Conservation (phyloP, 164 flowering plant species). For the Tinospora cordifolia region DNA sequence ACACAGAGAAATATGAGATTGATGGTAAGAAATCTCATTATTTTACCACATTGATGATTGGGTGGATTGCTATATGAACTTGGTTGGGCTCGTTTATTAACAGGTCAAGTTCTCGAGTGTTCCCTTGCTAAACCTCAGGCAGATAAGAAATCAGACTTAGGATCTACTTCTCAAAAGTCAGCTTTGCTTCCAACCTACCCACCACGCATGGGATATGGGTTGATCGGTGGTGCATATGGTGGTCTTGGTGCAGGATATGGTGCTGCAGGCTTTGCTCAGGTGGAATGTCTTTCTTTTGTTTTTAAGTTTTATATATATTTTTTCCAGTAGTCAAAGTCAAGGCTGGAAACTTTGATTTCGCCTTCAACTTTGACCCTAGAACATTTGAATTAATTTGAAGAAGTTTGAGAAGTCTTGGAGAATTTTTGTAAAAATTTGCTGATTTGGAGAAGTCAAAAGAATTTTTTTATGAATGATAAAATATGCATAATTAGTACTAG, state of each 20-base stretch:
- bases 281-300: conserved; percentile 15
- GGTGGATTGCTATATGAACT: neutral
- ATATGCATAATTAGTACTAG: no score
- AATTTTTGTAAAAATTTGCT: no score
- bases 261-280: conserved; percentile 56
- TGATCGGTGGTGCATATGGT: conserved; percentile 51
- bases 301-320: neutral
- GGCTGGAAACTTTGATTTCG: no score
- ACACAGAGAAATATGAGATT: conserved; percentile 70
- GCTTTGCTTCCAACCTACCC: conserved; percentile 52
- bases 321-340: neutral
- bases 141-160: conserved; percentile 51
- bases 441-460: no score
- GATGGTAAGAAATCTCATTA: conserved; percentile 37
- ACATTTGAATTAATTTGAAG: no score
- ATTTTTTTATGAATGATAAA: no score
- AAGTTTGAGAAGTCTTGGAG: no score
- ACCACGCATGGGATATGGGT: conserved; percentile 60
- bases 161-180: conserved; percentile 40
- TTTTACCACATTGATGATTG: neutral
- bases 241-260: conserved; percentile 60
- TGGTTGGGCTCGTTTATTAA: conserved; percentile 9
- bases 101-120: conserved; percentile 81
- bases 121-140: conserved; percentile 88
- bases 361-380: no score